Evolutionary conservation across 2,329 filamentous ascomycete species (phyloP).

Genomic region (Taxawa tesnikishii): DNA sequence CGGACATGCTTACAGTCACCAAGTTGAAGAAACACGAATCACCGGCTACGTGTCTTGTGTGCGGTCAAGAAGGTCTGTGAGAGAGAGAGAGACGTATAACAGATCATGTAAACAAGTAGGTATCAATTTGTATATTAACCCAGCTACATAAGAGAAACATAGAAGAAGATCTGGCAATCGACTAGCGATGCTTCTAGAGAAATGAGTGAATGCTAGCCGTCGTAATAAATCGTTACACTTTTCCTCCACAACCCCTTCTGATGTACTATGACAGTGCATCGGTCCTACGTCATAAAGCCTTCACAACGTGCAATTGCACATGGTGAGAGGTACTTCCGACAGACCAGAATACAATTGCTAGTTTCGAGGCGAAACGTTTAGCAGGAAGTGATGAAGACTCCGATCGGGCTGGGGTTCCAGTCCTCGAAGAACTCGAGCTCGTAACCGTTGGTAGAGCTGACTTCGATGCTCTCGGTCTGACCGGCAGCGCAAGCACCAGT

Average conservation of each 20-base stretch:
- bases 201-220: neutral
- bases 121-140: no score
- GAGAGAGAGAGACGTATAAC: no score
- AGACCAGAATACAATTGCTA: neutral
- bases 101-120: no score
- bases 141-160: no score
- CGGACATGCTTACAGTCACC: no score
- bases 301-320: no score
- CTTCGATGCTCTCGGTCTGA: slow-evolving; percentile 11
- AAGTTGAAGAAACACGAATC: no score
- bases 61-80: no score
- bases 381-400: slow-evolving; percentile 9
- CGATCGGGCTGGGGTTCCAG: slow-evolving; percentile 9
- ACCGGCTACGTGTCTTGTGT: no score
- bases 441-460: slow-evolving; percentile 10
- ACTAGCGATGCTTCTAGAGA: no score
- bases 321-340: neutral
- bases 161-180: no score
- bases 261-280: neutral
- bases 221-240: neutral
- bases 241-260: neutral
- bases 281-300: neutral
- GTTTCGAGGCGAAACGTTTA: slow-evolving; percentile 1
- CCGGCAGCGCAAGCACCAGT: slow-evolving; percentile 15
- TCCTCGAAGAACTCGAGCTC: slow-evolving; percentile 16